These are phyloP conservation scores for Dactylorhiza incarnata DNA, from an alignment of 106 monocot genomes.

Conservation along the genomic window DNA sequence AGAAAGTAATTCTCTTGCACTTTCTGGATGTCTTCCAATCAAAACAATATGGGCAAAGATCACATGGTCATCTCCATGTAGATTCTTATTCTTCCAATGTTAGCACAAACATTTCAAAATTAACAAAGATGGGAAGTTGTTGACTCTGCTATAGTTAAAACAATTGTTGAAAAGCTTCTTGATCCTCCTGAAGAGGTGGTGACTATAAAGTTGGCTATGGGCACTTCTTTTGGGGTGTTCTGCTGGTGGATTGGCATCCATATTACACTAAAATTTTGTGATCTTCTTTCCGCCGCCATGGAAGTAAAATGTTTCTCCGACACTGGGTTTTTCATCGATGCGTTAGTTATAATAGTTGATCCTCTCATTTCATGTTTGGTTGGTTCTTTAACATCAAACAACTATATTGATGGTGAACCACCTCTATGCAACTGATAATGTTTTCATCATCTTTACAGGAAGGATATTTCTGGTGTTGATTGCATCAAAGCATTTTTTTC, in stretches of 20 bases:
- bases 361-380: background rate
- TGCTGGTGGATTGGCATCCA: conserved; percentile 86
- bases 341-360: conserved; percentile 37
- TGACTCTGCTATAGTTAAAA: conserved; percentile 78
- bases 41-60: conserved; percentile 80
- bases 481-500: conserved; percentile 36
- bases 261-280: conserved; percentile 74
- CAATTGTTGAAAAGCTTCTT: conserved; percentile 96
- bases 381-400: background rate
- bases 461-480: conserved; percentile 55
- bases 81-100: conserved; percentile 95
- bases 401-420: no score
- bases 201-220: conserved; percentile 23
- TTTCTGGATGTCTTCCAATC: conserved; percentile 87
- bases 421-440: background rate
- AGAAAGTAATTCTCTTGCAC: conserved; percentile 80
- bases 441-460: conserved; percentile 29
- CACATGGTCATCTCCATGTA: conserved; percentile 98
- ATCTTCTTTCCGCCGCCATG: conserved; percentile 50
- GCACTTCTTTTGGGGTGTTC: conserved; percentile 95
- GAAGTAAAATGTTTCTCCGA: conserved; percentile 92
- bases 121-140: conserved; percentile 93
- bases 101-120: conserved; percentile 91
- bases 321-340: conserved; percentile 92
- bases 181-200: conserved; percentile 98